These are phyloP conservation scores for Prunus davidiana DNA, from an alignment of 306 rosid genomes.

Conservation along the genomic window DNA sequence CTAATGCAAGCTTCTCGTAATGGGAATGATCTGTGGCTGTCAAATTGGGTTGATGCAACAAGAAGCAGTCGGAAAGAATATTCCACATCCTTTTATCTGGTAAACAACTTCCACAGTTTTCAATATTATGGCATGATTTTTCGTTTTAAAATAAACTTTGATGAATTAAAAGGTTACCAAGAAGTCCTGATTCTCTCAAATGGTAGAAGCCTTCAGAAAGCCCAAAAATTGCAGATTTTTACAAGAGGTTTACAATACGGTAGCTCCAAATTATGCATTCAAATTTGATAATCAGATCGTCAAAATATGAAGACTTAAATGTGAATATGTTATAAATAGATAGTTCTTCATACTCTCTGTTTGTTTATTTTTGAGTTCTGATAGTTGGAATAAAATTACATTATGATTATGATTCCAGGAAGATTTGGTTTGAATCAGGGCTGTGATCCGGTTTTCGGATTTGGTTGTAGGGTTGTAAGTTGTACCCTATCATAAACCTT, in stretches of 20 bases:
- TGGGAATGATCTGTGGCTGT: slow-evolving; percentile 95
- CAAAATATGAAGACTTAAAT: not conserved
- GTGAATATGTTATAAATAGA: not conserved
- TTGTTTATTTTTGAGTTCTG: too few species aligned
- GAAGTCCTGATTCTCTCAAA: not conserved
- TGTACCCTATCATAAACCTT: too few species aligned
- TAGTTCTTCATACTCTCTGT: not conserved
- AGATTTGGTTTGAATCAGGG: too few species aligned
- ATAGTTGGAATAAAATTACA: too few species aligned
- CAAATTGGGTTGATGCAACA: slow-evolving; percentile 90
- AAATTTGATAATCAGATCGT: not conserved
- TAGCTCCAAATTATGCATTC: not conserved
- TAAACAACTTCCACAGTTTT: slow-evolving; percentile 26
- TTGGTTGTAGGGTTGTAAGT: too few species aligned
- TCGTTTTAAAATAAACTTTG: not conserved
- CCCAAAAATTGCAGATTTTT: not conserved
- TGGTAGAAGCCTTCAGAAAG: not conserved
- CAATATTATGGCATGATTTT: slow-evolving; percentile 4
- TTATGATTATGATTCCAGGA: too few species aligned
- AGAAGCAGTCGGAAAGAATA: slow-evolving; percentile 48
- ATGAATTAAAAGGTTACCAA: not conserved
- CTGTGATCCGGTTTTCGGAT: too few species aligned
- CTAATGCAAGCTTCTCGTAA: slow-evolving; percentile 96
- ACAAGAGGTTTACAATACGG: not conserved
- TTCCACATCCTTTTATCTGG: slow-evolving; percentile 81